A percentile compares a stretch with the other conserved stretches of the same genome.
phyloP scores from a whole-genome alignment of 1,284 basidiomycete genomes.

The Heterobasidion occidentale region DNA sequence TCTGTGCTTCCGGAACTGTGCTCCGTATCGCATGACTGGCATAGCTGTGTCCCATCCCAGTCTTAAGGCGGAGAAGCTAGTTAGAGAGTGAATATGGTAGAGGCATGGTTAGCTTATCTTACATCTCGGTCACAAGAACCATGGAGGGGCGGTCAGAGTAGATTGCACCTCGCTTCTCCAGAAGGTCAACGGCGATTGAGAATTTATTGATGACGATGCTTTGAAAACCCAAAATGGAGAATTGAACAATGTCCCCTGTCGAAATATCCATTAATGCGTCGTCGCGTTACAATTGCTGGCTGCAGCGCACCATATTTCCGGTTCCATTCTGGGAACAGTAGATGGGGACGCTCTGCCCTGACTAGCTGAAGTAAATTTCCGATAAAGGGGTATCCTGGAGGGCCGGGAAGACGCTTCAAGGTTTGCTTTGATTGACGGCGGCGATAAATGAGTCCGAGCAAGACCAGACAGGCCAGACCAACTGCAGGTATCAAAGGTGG shows the following conservation, averaged over 20 bases:
- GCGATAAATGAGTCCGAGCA: background rate
- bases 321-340: background rate
- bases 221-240: conserved; percentile 8
- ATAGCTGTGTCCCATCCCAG: background rate
- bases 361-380: background rate
- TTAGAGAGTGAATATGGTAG: background rate
- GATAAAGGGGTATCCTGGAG: background rate
- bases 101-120: background rate
- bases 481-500: background rate
- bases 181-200: conserved; percentile 10
- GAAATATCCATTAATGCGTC: background rate
- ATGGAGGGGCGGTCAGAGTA: conserved; percentile 12
- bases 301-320: background rate
- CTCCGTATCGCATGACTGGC: background rate
- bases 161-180: conserved; percentile 10
- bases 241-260: conserved; percentile 6
- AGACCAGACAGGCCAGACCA: background rate
- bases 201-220: conserved; percentile 10
- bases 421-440: background rate
- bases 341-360: background rate
- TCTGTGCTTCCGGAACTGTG: background rate
- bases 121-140: background rate
- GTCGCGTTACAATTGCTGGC: background rate
- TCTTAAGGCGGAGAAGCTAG: background rate
- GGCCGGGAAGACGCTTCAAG: background rate